Percentiles rank a stretch among this genome's conserved stretches.
phyloP scores from a whole-genome alignment of 2,329 filamentous ascomycete genomes.

The Stachybotrys chlorohalonatus region DNA sequence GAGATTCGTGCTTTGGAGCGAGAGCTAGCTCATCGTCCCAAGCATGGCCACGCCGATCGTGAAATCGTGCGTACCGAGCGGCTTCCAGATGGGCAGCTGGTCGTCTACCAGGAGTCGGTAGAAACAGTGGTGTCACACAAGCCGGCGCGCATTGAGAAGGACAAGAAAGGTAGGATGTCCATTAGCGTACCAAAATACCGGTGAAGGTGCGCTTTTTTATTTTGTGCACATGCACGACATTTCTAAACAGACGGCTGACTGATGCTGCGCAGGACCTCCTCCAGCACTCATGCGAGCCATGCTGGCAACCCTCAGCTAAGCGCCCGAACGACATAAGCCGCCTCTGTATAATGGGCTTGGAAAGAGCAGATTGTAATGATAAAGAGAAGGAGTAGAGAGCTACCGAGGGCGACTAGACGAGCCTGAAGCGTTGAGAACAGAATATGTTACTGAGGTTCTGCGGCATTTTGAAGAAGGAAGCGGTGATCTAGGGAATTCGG shows the following conservation, averaged over 20 bases:
- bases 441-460: not conserved
- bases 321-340: too few species aligned
- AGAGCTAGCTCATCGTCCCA: constrained; percentile 25
- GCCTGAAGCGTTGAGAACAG: not conserved
- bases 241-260: constrained; percentile 20
- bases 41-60: constrained; percentile 30
- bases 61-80: constrained; percentile 49
- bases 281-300: constrained; percentile 58
- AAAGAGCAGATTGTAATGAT: not conserved
- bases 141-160: constrained; percentile 68
- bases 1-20: constrained; percentile 65
- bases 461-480: not conserved
- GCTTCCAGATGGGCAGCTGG: constrained; percentile 50
- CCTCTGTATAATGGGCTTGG: not conserved
- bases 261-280: constrained; percentile 44
- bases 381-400: not conserved
- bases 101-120: constrained; percentile 53
- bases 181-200: constrained; percentile 69
- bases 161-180: constrained; percentile 93
- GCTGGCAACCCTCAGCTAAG: constrained; percentile 60
- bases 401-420: not conserved
- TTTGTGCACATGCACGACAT: constrained; percentile 3
- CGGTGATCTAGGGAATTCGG: not conserved
- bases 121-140: constrained; percentile 46
- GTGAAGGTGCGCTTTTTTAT: constrained; percentile 39